These are phyloP conservation scores for Cercophora samala DNA, from an alignment of 495 filamentous ascomycete species.

Conservation along the genomic window DNA sequence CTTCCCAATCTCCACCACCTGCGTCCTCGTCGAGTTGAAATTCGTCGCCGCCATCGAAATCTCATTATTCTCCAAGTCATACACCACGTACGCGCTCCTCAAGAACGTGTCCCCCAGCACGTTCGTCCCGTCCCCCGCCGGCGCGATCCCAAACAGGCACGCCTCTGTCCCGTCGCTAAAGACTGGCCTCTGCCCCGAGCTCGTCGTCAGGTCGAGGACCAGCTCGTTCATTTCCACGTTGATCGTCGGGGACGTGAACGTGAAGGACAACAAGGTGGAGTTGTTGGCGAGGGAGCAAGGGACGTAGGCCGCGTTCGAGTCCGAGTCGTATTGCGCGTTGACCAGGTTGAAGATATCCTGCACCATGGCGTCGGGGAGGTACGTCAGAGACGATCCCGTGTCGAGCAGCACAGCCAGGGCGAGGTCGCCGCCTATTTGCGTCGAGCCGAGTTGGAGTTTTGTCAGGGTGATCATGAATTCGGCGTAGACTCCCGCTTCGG, in stretches of 20 bases:
- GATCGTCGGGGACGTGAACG: conserved; percentile 65
- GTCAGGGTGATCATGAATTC: conserved; percentile 85
- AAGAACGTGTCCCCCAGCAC: conserved; percentile 93
- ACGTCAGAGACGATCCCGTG: conserved; percentile 89
- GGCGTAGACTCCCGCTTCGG: conserved; percentile 53
- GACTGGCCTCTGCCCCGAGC: conserved; percentile 46
- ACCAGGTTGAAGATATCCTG: conserved; percentile 61
- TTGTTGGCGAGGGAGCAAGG: conserved; percentile 62
- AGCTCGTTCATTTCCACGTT: conserved; percentile 72
- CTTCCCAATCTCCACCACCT: conserved; percentile 69
- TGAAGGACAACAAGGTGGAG: conserved; percentile 46
- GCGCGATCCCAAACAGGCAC: conserved; percentile 75
- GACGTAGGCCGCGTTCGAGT: conserved; percentile 60
- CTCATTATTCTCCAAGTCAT: conserved; percentile 82
- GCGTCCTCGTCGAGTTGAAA: conserved; percentile 66
- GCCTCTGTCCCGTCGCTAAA: conserved; percentile 60
- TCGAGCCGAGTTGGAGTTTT: conserved; percentile 40
- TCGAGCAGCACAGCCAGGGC: conserved; percentile 76
- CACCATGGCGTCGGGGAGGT: conserved; percentile 71
- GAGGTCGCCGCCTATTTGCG: conserved; percentile 51
- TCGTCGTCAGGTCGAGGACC: conserved; percentile 59
- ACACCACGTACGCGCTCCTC: conserved; percentile 87
- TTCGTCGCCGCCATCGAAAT: conserved; percentile 83
- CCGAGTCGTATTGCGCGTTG: conserved; percentile 58
- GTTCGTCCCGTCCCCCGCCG: conserved; percentile 59